Conservation (phyloP, 1,284 basidiomycete species). For the Puccinia triticina region DNA sequence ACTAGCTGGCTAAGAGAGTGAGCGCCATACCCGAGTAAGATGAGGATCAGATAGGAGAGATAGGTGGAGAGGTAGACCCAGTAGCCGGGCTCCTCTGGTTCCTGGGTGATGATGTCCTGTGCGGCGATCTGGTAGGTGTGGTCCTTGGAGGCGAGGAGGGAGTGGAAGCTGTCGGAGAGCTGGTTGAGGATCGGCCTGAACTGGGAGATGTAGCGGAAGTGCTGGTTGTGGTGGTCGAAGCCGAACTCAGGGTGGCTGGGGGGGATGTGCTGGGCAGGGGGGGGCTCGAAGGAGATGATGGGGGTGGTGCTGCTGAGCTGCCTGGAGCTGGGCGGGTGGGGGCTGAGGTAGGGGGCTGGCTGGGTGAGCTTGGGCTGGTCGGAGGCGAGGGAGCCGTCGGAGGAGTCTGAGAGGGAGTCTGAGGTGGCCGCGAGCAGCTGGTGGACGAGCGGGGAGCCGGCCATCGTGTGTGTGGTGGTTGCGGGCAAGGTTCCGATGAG, state of each 20-base stretch:
- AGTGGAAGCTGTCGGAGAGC: conserved; percentile 49
- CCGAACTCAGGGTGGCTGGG: conserved; percentile 62
- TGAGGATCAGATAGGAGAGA: conserved; percentile 54
- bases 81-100: conserved; percentile 55
- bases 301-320: background rate
- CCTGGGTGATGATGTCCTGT: conserved; percentile 55
- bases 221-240: conserved; percentile 59
- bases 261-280: conserved; percentile 53
- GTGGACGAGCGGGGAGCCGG: too few relatives aligned
- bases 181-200: conserved; percentile 50
- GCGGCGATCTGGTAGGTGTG: conserved; percentile 34
- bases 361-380: background rate
- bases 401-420: background rate
- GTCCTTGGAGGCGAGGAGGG: background rate
- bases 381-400: background rate
- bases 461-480: background rate
- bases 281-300: conserved; percentile 43
- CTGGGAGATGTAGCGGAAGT: conserved; percentile 53
- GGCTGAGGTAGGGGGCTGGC: background rate
- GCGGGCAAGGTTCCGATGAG: background rate
- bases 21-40: conserved; percentile 41
- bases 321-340: conserved; percentile 10
- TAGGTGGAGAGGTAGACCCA: conserved; percentile 58
- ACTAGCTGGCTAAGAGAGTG: background rate
- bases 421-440: background rate